A percentile compares a stretch with the other conserved stretches of the same genome.
These are phyloP conservation scores for Candolleomyces efflorescens DNA, from an alignment of 768 basidiomycete genomes.

Conservation along the genomic window DNA sequence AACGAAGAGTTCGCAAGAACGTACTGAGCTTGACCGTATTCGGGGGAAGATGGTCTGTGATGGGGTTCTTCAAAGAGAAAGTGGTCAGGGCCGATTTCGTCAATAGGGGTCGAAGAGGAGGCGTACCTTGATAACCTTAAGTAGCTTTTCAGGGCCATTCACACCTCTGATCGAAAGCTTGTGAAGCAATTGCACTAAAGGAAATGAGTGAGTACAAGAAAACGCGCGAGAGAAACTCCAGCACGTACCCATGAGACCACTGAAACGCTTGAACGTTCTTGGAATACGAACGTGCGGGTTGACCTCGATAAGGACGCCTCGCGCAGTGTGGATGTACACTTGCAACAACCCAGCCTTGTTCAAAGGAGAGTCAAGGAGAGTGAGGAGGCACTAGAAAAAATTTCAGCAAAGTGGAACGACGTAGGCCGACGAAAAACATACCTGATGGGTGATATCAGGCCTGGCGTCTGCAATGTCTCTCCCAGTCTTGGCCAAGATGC, in stretches of 20 bases:
- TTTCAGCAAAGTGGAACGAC: slow-evolving; percentile 2
- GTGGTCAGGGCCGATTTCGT: slow-evolving; percentile 2
- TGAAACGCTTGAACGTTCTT: slow-evolving; percentile 97
- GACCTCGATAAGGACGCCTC: slow-evolving; percentile 95
- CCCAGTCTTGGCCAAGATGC: slow-evolving; percentile 95
- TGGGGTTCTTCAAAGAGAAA: slow-evolving; percentile 65
- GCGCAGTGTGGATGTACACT: slow-evolving; percentile 97
- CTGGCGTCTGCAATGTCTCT: slow-evolving; percentile 99
- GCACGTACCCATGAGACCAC: slow-evolving; percentile 89
- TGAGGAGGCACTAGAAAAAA: slow-evolving; percentile 76
- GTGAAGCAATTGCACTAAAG: slow-evolving; percentile 90
- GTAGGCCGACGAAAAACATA: slow-evolving; percentile 26
- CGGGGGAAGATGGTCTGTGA: slow-evolving; percentile 89
- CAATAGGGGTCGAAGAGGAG: neutral
- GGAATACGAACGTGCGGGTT: slow-evolving; percentile 98
- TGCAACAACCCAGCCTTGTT: slow-evolving; percentile 97
- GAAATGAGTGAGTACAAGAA: slow-evolving; percentile 8
- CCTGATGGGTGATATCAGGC: slow-evolving; percentile 99
- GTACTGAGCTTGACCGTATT: slow-evolving; percentile 95
- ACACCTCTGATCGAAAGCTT: slow-evolving; percentile 94
- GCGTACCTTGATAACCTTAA: slow-evolving; percentile 92
- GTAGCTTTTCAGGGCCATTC: slow-evolving; percentile 93
- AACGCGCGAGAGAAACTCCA: neutral
- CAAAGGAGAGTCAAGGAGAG: slow-evolving; percentile 92
- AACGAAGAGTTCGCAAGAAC: slow-evolving; percentile 34